These are phyloP conservation scores for Tolypocladium cylindrosporum DNA, from an alignment of 2,329 filamentous ascomycete genomes.

Conservation along the genomic window DNA sequence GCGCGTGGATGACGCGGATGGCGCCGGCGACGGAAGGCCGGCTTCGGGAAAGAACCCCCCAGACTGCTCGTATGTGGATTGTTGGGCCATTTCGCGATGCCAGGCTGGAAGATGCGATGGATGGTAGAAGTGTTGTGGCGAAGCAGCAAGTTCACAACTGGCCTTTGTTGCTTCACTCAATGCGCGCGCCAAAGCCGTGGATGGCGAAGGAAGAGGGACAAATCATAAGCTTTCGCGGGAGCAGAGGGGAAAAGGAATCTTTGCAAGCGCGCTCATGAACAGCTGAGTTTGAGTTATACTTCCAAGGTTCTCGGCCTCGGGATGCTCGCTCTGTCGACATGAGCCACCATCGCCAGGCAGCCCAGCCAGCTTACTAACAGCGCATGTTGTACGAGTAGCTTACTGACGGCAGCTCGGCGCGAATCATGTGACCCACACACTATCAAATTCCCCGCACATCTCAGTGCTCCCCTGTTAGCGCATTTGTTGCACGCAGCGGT, in stretches of 20 bases:
- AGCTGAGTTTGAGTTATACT: neutral
- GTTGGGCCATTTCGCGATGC: neutral
- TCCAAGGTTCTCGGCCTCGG: too few relatives aligned
- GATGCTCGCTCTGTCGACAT: neutral
- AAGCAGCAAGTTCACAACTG: neutral
- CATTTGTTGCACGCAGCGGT: neutral
- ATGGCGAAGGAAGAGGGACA: neutral
- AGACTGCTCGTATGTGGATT: constrained; percentile 13
- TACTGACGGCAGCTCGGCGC: neutral
- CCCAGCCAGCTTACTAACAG: too few relatives aligned
- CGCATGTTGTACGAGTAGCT: neutral
- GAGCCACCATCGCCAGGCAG: too few relatives aligned
- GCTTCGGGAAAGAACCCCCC: constrained; percentile 42
- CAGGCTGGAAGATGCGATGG: neutral
- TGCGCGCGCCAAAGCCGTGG: neutral
- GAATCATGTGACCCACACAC: neutral
- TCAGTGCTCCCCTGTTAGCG: neutral
- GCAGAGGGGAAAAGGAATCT: neutral
- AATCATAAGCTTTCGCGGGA: neutral
- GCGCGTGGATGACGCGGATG: constrained; percentile 35
- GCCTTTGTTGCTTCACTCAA: neutral
- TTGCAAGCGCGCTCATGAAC: neutral
- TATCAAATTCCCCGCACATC: neutral
- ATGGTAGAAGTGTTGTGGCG: neutral
- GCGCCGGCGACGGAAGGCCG: constrained; percentile 44